Conservation (phyloP, 305 asterid genomes). For the Nicotiana rustica region DNA sequence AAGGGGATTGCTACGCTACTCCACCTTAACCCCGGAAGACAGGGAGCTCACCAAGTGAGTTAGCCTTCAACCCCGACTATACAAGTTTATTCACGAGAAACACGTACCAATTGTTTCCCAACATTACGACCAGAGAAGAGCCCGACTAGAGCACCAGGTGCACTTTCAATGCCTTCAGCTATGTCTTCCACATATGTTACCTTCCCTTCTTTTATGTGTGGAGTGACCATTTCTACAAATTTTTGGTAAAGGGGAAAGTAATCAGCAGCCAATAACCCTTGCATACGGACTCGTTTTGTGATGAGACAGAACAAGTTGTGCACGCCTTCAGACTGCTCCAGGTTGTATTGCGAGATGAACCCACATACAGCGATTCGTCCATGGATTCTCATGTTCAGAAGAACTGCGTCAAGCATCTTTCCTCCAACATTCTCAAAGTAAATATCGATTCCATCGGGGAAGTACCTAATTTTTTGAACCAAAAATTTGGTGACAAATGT, state of each 20-base stretch:
- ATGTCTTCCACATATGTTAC: slow-evolving; percentile 60
- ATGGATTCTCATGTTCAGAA: slow-evolving; percentile 58
- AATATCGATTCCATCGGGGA: slow-evolving; percentile 69
- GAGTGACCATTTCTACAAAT: slow-evolving; percentile 53
- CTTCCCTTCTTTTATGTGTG: slow-evolving; percentile 58
- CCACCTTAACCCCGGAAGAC: too few species aligned
- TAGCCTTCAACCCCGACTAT: too few species aligned
- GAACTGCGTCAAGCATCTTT: slow-evolving; percentile 71
- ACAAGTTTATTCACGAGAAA: slow-evolving; percentile 45
- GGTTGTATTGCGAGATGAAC: slow-evolving; percentile 73
- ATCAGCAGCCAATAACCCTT: slow-evolving; percentile 57
- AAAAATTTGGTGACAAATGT: background rate
- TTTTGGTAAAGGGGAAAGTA: slow-evolving; percentile 57
- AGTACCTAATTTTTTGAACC: slow-evolving; percentile 43
- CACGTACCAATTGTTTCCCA: slow-evolving; percentile 62
- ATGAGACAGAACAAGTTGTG: slow-evolving; percentile 51
- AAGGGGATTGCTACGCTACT: too few species aligned
- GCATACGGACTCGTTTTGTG: slow-evolving; percentile 53
- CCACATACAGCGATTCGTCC: slow-evolving; percentile 72
- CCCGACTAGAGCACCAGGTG: slow-evolving; percentile 63
- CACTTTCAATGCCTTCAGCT: slow-evolving; percentile 64
- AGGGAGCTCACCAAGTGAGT: too few species aligned
- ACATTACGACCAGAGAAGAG: slow-evolving; percentile 65
- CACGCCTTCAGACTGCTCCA: slow-evolving; percentile 56
- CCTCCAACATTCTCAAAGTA: slow-evolving; percentile 80